These are phyloP conservation scores for Pholiota adiposa DNA, from an alignment of 1,284 basidiomycete genomes.

Conservation along the genomic window DNA sequence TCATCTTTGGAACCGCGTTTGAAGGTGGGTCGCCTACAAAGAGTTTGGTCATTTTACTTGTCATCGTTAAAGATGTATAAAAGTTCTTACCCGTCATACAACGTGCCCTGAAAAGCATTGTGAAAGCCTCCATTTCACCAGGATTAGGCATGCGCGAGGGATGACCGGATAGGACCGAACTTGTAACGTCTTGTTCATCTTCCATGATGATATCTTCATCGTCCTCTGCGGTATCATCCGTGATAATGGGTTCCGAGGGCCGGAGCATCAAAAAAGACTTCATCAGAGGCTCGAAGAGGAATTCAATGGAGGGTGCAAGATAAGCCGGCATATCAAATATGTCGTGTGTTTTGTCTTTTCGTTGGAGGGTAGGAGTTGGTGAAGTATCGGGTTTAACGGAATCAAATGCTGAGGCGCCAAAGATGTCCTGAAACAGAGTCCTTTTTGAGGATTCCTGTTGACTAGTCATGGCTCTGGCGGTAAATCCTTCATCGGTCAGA, in stretches of 20 bases:
- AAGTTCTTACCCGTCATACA: constrained; percentile 21
- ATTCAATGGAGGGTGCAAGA: constrained; percentile 78
- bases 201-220: constrained; percentile 50
- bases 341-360: constrained; percentile 36
- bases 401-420: constrained; percentile 69
- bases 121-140: constrained; percentile 27
- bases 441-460: constrained; percentile 38
- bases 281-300: constrained; percentile 78
- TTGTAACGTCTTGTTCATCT: constrained; percentile 33
- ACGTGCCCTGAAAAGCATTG: constrained; percentile 25
- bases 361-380: constrained; percentile 5
- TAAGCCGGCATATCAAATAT: constrained; percentile 79
- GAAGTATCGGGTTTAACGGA: constrained; percentile 25
- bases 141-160: constrained; percentile 25
- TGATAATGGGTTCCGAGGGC: constrained; percentile 25
- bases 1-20: constrained; percentile 8
- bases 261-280: constrained; percentile 61
- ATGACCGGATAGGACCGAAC: constrained; percentile 22
- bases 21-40: not conserved
- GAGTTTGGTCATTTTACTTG: not conserved
- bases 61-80: not conserved
- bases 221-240: constrained; percentile 26
- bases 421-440: constrained; percentile 85
- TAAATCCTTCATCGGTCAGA: constrained; percentile 44
- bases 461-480: constrained; percentile 46